Conservation (phyloP, 371 early-diverging fungal species). For the Apophysomyces elegans region DNA sequence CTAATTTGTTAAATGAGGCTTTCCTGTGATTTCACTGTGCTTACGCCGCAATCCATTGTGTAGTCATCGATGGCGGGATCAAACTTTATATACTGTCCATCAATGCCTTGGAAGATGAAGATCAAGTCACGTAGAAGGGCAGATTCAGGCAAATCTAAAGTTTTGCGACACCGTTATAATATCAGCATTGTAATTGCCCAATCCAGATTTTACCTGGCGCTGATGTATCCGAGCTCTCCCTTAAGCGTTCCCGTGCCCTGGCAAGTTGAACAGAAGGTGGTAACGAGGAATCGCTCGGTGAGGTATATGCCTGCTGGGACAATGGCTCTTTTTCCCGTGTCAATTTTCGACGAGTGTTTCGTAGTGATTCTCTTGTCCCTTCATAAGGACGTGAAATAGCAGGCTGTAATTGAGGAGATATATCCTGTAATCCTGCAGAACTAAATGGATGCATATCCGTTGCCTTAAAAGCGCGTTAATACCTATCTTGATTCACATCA, state of each 20-base stretch:
- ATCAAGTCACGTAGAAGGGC: conserved; percentile 83
- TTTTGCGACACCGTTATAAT: conserved; percentile 25
- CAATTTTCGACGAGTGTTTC: conserved; percentile 42
- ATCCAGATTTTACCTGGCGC: neutral
- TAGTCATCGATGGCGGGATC: conserved; percentile 53
- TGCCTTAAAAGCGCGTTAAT: conserved; percentile 12
- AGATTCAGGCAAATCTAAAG: conserved; percentile 61
- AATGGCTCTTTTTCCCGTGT: conserved; percentile 23
- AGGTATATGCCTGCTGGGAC: neutral
- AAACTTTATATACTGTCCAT: conserved; percentile 83
- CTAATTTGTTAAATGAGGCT: neutral
- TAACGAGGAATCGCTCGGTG: conserved; percentile 16
- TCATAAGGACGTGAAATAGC: conserved; percentile 37
- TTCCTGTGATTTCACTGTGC: conserved; percentile 29
- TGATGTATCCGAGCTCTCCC: conserved; percentile 13
- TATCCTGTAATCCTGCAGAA: conserved; percentile 25
- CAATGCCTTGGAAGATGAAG: conserved; percentile 92
- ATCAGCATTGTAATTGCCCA: conserved; percentile 7
- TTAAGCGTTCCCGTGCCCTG: conserved; percentile 30
- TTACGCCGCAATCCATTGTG: conserved; percentile 54
- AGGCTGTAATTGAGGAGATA: conserved; percentile 30
- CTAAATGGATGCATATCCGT: conserved; percentile 17
- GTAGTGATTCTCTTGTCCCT: conserved; percentile 17
- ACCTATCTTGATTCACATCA: no score
- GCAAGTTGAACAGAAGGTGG: conserved; percentile 43